Percentiles rank a stretch among this genome's conserved stretches.
These are phyloP conservation scores for Acarospora socialis DNA, from an alignment of 2,329 filamentous ascomycete genomes.

Conservation along the genomic window DNA sequence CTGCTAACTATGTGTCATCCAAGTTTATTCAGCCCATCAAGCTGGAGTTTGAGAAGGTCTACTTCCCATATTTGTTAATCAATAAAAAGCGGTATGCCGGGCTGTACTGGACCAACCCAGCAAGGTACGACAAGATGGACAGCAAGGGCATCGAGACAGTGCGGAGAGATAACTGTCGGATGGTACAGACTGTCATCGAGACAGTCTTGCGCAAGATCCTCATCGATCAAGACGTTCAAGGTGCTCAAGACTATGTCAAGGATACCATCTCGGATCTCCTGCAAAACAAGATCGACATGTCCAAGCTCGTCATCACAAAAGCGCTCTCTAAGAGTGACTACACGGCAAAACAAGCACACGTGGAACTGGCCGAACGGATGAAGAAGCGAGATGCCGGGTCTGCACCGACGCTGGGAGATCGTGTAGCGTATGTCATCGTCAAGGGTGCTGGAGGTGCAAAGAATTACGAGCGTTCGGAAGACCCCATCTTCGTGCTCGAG, in stretches of 20 bases:
- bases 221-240: slow-evolving; percentile 80
- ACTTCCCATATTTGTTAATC: slow-evolving; percentile 94
- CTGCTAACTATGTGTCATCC: slow-evolving; percentile 70
- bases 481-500: slow-evolving; percentile 92
- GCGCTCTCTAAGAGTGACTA: slow-evolving; percentile 85
- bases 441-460: slow-evolving; percentile 79
- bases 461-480: slow-evolving; percentile 94
- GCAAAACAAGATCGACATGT: slow-evolving; percentile 98
- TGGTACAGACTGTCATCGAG: slow-evolving; percentile 95
- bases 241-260: slow-evolving; percentile 93
- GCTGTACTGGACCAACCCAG: slow-evolving; percentile 88
- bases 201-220: slow-evolving; percentile 90
- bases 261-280: slow-evolving; percentile 86
- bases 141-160: slow-evolving; percentile 99
- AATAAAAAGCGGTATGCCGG: slow-evolving; percentile 99
- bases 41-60: slow-evolving; percentile 97
- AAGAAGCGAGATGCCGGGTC: slow-evolving; percentile 92
- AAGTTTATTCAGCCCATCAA: slow-evolving; percentile 98
- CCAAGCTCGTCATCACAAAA: slow-evolving; percentile 97
- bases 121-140: slow-evolving; percentile 99
- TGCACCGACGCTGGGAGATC: slow-evolving; percentile 81
- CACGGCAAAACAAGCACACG: slow-evolving; percentile 83
- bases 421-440: slow-evolving; percentile 95
- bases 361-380: slow-evolving; percentile 92
- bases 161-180: slow-evolving; percentile 83